A percentile compares a stretch with the other conserved stretches of the same genome.
These are phyloP conservation scores for Lumnitzera littorea DNA, from an alignment of 345 rosid genomes.

Conservation along the genomic window DNA sequence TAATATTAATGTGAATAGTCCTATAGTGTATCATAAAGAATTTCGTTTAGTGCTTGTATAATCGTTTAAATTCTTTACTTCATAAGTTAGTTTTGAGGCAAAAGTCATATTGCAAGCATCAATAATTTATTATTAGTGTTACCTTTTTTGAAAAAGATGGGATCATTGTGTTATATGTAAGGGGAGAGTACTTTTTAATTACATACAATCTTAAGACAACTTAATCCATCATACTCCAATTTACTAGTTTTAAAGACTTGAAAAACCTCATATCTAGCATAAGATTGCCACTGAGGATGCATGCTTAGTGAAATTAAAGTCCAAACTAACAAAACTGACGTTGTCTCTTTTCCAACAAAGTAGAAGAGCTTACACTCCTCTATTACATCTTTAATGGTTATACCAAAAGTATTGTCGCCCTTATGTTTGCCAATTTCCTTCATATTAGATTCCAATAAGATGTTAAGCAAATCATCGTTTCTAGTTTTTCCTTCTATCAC, in stretches of 20 bases:
- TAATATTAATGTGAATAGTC: too few relatives aligned
- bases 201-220: slow-evolving; percentile 23
- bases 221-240: slow-evolving; percentile 31
- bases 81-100: too few relatives aligned
- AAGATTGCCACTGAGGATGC: slow-evolving; percentile 48
- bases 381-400: slow-evolving; percentile 12
- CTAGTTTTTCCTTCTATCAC: slow-evolving; percentile 20
- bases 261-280: slow-evolving; percentile 45
- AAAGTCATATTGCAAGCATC: too few relatives aligned
- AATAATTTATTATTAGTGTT: too few relatives aligned
- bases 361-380: slow-evolving; percentile 65
- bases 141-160: too few relatives aligned
- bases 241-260: slow-evolving; percentile 24
- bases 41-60: too few relatives aligned
- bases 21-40: too few relatives aligned
- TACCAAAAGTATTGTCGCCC: background rate
- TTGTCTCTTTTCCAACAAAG: slow-evolving; percentile 57
- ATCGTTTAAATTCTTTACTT: too few relatives aligned
- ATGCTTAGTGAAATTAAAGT: slow-evolving; percentile 35
- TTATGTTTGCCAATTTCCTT: too few relatives aligned
- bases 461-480: slow-evolving; percentile 22
- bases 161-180: too few relatives aligned
- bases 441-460: too few relatives aligned
- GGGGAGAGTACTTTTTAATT: background rate
- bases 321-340: slow-evolving; percentile 47